Base-by-base conservation (phyloP, 148 eudicot species). In the Silene uniflora region DNA sequence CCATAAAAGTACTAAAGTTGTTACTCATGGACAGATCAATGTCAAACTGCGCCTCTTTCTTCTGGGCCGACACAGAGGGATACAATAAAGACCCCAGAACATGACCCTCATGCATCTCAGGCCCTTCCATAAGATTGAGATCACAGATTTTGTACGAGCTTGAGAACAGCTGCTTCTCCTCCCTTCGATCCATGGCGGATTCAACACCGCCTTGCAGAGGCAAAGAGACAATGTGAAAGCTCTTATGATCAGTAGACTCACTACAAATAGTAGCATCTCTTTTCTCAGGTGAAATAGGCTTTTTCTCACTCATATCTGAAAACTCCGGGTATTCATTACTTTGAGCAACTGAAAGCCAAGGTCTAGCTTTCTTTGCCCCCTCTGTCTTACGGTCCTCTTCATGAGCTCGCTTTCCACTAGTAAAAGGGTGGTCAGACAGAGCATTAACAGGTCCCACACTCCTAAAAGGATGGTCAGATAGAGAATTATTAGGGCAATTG, bases 131-230 rank as follows among this genome's bases (percentile, higher is more conserved):
- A 32, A 89, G 89, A 82, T 95, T 95, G 77, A 92, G 96, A 83
- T 95, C 99, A 73, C 89, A 92, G 73, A 89, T 90, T 85, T 90
- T 95, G 72, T 89, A 95, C 18, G 97, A 90, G 71, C 85, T 75
- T 9, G 94, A 88, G 75, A 90, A 86, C 47, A 90, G 82, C 73
- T 92, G 92, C 84, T 89, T 96, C 85, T 91, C 97, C 84, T 89
- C 87, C 32, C 86, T 67, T 65, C 69, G 85, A 19, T 78, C 86
- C 25, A 75, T 68, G 75, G 81, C 73, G 62, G 90, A 62, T 55
- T 84, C 87, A 64, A 78, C 79, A 79, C 72, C 42, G 23, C 58
- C 77, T 73, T 75, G 79, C 10, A 82, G 76, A 67, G 84, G 79
- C 78, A 85, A 42, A 69, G 92, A 79, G 59, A 79, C 79, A 77